Conservation (phyloP, 1,139 yeast genomes). For the Debaryomyces robertsiae region DNA sequence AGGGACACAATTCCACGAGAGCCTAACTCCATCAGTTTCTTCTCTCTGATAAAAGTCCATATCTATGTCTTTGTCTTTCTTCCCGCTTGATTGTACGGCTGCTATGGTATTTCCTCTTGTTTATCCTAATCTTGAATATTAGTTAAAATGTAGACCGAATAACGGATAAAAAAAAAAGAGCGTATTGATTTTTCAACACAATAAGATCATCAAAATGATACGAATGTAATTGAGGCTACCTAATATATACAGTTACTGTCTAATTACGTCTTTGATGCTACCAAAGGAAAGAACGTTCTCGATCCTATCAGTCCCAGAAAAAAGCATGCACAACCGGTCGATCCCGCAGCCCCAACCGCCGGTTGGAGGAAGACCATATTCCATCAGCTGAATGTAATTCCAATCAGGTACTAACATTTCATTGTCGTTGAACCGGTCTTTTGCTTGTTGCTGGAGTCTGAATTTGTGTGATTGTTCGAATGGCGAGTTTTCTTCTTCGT, state of each 20-base stretch:
- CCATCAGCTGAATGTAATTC: constrained; percentile 72
- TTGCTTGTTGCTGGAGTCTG: constrained; percentile 52
- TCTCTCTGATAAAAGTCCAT: constrained; percentile 82
- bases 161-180: constrained; percentile 4
- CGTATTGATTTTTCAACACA: neutral
- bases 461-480: constrained; percentile 65
- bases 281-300: constrained; percentile 87
- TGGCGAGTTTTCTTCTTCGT: constrained; percentile 95
- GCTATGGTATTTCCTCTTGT: neutral
- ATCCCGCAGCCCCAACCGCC: constrained; percentile 98
- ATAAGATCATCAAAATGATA: constrained; percentile 8
- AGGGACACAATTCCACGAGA: constrained; percentile 87
- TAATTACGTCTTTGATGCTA: constrained; percentile 63
- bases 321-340: constrained; percentile 82
- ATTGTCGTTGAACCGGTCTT: constrained; percentile 51
- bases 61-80: neutral
- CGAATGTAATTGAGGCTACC: neutral
- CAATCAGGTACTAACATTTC: constrained; percentile 76
- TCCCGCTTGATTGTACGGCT: too few species aligned
- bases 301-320: constrained; percentile 65
- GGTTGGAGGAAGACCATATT: constrained; percentile 94
- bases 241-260: constrained; percentile 11
- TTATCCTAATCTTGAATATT: constrained; percentile 1
- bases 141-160: constrained; percentile 1
- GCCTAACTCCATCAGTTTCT: constrained; percentile 85